Base-by-base conservation (phyloP, 768 basidiomycete genomes). In the Tricholoma sp. region DNA sequence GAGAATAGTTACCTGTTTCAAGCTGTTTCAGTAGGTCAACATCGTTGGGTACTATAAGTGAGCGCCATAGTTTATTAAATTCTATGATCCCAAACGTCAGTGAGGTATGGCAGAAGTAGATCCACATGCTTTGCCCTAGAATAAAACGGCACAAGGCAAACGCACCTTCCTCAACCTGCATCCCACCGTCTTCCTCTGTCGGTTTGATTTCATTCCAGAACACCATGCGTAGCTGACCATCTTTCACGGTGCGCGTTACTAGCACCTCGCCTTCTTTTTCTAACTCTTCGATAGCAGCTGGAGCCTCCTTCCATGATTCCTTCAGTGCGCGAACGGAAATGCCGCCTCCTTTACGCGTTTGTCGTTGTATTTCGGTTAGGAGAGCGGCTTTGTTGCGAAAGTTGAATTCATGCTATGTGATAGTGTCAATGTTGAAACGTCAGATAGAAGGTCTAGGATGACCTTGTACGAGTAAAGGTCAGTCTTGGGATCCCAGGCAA, bases 161-260 rank as follows among this genome's bases (percentile, higher is more conserved):
- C 43, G 45, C 56, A 86, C 93, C 93, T 78, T 92, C 83, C 72
- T 94, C 91, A 3, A 94, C 83, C n/a, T 72, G 70, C 60, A 79
- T 79, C 2, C 86, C 88, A 3, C 87, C 90, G 50, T 73, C 78
- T 45, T 89, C 85, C 60, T 89, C 86, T 24, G 77, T 83, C 1
- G 87, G 84, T 65, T 89, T 89, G 58, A 93, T 81, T 70, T 94
- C 91, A 61, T 94, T 94, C 86, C 88, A 94, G 63, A 92, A 93
- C 1, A 92, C 91, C 83, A 89, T 88, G 52, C 86, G 80, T 66
- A 89, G 73, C 62, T 90, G 86, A 0, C 88, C 88, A 63, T 94
- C 91, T 67, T 92, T 94, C 50, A 81, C 73, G 0, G 90, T 90
- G 46, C 93, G 80, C 16, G 89, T 94, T n/a, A 93, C 89, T 39